phyloP scores from a whole-genome alignment of 352 stramenopile genomes.

The Globisporangium spiculum region DNA sequence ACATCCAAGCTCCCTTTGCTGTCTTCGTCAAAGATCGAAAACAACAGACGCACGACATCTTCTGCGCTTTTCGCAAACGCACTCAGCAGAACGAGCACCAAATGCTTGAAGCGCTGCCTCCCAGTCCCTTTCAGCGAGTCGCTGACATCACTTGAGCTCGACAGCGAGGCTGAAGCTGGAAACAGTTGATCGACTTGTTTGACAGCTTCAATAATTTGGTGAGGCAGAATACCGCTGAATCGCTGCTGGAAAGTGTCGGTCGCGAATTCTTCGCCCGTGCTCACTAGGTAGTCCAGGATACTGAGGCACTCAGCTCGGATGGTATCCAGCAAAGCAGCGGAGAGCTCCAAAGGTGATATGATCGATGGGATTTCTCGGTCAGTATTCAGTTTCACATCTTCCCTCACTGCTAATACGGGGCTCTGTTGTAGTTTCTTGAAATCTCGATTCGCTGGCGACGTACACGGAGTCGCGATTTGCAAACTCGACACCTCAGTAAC shows the following conservation, averaged over 20 bases:
- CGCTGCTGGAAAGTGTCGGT: conserved; percentile 15
- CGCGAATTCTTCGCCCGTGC: conserved; percentile 8
- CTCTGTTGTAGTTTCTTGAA: background rate
- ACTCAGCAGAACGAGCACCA: conserved; percentile 37
- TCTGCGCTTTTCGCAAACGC: conserved; percentile 20
- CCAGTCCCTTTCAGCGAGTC: background rate
- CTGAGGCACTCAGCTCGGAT: conserved; percentile 10
- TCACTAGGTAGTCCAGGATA: conserved; percentile 15
- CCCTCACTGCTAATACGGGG: background rate
- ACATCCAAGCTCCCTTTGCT: conserved; percentile 26
- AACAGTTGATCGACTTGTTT: conserved; percentile 1
- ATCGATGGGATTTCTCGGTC: background rate
- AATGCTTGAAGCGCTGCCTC: conserved; percentile 17
- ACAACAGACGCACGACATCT: conserved; percentile 37
- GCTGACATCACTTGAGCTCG: background rate
- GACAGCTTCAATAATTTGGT: background rate
- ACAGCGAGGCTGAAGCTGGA: background rate
- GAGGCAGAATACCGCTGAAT: background rate
- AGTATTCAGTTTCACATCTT: background rate
- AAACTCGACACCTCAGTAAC: conserved; percentile 7
- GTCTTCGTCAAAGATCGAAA: conserved; percentile 40
- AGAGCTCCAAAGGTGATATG: conserved; percentile 1
- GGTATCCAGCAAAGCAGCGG: background rate
- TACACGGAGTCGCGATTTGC: background rate
- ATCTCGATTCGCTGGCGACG: conserved; percentile 6